phyloP scores from a whole-genome alignment of 306 rosid genomes.

The Prunus mongolica region DNA sequence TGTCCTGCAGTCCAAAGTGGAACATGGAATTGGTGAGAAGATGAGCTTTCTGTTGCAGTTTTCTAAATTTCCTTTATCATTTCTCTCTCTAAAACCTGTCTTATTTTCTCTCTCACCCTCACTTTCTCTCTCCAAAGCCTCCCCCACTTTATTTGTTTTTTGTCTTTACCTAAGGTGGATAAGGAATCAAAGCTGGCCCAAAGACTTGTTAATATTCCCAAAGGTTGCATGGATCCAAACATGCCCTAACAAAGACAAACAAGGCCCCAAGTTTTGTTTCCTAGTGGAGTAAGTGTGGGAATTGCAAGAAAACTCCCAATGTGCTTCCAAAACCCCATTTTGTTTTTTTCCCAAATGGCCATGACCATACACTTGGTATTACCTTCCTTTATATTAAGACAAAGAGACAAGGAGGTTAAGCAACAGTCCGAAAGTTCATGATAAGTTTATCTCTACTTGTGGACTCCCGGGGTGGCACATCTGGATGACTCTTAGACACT shows the following conservation, averaged over 20 bases:
- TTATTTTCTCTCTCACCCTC: too few relatives aligned
- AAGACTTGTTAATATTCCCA: slow-evolving; percentile 41
- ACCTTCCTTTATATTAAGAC: slow-evolving; percentile 45
- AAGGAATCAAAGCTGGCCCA: slow-evolving; percentile 54
- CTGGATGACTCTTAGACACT: neutral
- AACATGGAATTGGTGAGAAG: slow-evolving; percentile 52
- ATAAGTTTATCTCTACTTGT: slow-evolving; percentile 45
- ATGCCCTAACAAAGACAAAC: slow-evolving; percentile 64
- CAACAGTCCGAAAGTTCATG: slow-evolving; percentile 43
- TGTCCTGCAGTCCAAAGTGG: slow-evolving; percentile 55
- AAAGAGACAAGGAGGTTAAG: slow-evolving; percentile 45
- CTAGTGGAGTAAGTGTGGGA: slow-evolving; percentile 44
- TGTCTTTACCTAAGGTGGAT: slow-evolving; percentile 51
- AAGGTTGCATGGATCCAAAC: slow-evolving; percentile 50
- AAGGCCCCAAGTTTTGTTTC: slow-evolving; percentile 38
- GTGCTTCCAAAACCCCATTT: slow-evolving; percentile 40
- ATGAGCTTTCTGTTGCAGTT: slow-evolving; percentile 15
- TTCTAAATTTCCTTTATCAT: neutral
- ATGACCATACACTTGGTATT: slow-evolving; percentile 54
- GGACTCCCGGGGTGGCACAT: slow-evolving; percentile 40
- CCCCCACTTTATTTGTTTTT: slow-evolving; percentile 20
- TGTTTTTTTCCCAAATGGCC: slow-evolving; percentile 41
- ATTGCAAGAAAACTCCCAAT: slow-evolving; percentile 32
- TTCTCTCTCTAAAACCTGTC: slow-evolving; percentile 18
- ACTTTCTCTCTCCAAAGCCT: slow-evolving; percentile 15